phyloP scores from a whole-genome alignment of 2,329 filamentous ascomycete genomes.

The Dryadomyces quercus-mongolicae region DNA sequence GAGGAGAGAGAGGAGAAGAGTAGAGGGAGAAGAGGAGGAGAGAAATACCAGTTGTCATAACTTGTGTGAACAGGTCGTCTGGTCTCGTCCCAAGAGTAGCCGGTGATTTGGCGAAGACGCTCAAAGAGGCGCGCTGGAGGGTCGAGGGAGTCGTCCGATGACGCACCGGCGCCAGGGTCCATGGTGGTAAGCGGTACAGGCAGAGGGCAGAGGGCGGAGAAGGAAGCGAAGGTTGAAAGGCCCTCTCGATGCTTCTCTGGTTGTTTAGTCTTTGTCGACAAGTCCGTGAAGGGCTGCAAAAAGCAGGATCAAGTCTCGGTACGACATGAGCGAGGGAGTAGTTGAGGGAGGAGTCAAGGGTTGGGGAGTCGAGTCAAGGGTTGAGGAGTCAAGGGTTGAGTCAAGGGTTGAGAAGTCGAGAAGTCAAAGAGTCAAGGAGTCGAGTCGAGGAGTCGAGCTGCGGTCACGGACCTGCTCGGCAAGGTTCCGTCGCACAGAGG shows the following conservation, averaged over 20 bases:
- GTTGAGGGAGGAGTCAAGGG: not conserved
- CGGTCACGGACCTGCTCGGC: too few relatives aligned
- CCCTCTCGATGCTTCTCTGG: not conserved
- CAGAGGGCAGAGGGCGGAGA: not conserved
- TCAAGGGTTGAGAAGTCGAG: too few relatives aligned
- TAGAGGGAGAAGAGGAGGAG: not conserved
- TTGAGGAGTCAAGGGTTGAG: too few relatives aligned
- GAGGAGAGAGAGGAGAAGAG: not conserved
- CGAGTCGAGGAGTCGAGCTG: too few relatives aligned
- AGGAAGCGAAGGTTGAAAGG: too few relatives aligned
- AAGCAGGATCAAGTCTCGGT: not conserved
- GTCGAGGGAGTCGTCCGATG: constrained; percentile 42
- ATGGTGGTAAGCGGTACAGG: not conserved
- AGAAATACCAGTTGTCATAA: constrained; percentile 72
- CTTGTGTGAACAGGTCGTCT: constrained; percentile 47
- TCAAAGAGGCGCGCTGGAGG: constrained; percentile 60
- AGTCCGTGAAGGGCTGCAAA: not conserved
- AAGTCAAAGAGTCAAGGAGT: too few relatives aligned
- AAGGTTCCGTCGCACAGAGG: too few relatives aligned
- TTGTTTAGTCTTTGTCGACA: not conserved
- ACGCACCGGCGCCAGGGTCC: not conserved
- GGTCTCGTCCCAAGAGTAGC: constrained; percentile 66
- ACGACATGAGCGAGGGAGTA: constrained; percentile 18
- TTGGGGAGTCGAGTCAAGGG: too few relatives aligned
- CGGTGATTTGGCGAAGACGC: constrained; percentile 58